Evolutionary conservation across 495 filamentous ascomycete genomes (phyloP), one percentile per base, ranked within the genome.

Genomic region (Chaetomium cochliodes): DNA sequence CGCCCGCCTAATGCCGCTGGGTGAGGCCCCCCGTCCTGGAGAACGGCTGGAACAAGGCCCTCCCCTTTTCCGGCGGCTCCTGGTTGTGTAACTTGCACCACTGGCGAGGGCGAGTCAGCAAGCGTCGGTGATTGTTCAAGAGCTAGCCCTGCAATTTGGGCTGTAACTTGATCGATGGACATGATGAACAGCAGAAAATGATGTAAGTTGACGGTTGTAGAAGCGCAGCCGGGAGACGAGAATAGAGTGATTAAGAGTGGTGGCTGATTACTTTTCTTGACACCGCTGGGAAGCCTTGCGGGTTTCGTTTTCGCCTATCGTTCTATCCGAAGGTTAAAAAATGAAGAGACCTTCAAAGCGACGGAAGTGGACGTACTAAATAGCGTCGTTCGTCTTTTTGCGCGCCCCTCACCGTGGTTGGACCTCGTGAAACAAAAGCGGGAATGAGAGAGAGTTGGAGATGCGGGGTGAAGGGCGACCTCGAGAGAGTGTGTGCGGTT

Each of bases 1-100:
- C 67, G 67, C 11, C 72, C 72, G 26, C 55, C 64, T 63, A 25
- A 18, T 16, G 4, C 15, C 42, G 26, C 7, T 59, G 25, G 22
- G 57, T 44, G 13, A 18, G 7, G 13, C 9, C 42, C 12, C 8
- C 9, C 1, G 16, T 2, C 13, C 0, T 1, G 22, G 12, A 15
- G 9, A 42, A 20, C 23, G 28, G 30, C 5, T 41, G 4, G 22
- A 16, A 39, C 6, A 1, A 22, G 5, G 0, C 41, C 2, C 52
- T 57, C 39, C 57, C 61, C 61, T 41, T 20, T 50, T 16, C 25
- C 26, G 22, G 28, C 20, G 18, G 25, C 11, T 13, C 20, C 1
- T n/a, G 28, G 22, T 8, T 50, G 42, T 0, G 42, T 18, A 13
- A 28, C 20, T n/a, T 57, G 42, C 26, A 41, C 44, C 61, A 63